Conservation (phyloP, 495 filamentous ascomycete species). For the Cladorrhinum samala region DNA sequence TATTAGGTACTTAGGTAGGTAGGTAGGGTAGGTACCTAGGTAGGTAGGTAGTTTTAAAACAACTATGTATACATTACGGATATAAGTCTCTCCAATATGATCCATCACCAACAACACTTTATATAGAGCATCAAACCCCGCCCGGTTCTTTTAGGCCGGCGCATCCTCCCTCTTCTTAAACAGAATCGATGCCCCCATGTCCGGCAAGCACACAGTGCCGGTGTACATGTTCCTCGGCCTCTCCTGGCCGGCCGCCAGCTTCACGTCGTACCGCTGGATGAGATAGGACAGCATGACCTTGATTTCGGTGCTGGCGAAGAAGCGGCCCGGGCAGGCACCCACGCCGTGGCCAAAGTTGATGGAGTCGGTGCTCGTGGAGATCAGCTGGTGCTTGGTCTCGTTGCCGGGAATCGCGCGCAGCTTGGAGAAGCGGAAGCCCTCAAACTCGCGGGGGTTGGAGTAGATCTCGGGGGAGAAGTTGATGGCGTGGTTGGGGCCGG, state of each 20-base stretch:
- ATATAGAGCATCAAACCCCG: no score
- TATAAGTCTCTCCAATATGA: no score
- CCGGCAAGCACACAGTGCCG: not conserved
- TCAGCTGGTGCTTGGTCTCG: not conserved
- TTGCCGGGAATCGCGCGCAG: slow-evolving; percentile 5
- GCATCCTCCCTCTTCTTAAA: not conserved
- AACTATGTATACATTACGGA: no score
- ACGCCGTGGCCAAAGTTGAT: slow-evolving; percentile 46
- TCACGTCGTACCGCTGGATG: slow-evolving; percentile 40
- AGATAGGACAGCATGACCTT: slow-evolving; percentile 41
- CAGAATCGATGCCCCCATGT: not conserved
- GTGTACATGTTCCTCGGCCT: not conserved
- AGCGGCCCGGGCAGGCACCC: slow-evolving; percentile 48
- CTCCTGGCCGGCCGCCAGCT: not conserved
- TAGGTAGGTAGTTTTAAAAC: no score
- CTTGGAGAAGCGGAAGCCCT: slow-evolving; percentile 2
- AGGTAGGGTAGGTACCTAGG: no score
- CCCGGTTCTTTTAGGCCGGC: no score
- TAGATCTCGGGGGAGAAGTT: slow-evolving; percentile 42
- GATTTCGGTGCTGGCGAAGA: slow-evolving; percentile 44
- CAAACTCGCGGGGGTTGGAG: slow-evolving; percentile 25
- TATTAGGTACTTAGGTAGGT: no score
- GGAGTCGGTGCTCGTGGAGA: slow-evolving; percentile 23
- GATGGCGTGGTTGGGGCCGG: slow-evolving; percentile 28
- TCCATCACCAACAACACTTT: no score